phyloP scores from a whole-genome alignment of 106 monocot species.

The Dendrobium huoshanense region DNA sequence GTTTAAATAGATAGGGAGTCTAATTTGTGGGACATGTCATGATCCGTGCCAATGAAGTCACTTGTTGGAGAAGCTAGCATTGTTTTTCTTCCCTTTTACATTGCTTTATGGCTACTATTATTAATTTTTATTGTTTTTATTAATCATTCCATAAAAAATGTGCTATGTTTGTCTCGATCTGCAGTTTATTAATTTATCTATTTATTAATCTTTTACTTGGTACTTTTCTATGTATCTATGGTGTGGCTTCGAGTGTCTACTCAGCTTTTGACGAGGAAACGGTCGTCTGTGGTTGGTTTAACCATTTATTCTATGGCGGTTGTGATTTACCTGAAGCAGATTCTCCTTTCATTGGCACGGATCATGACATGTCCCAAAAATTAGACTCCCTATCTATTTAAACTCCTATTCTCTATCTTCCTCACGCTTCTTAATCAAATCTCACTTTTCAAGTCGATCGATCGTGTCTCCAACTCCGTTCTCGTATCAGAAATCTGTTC shows the following conservation, averaged over 20 bases:
- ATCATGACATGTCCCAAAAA: background rate
- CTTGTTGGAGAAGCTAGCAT: background rate
- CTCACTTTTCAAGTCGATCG: background rate
- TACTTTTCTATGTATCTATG: background rate
- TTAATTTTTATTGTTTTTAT: background rate
- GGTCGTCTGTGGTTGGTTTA: background rate
- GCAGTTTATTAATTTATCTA: too few relatives aligned
- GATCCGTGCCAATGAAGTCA: slow-evolving; percentile 8
- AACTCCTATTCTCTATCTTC: background rate
- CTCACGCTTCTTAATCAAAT: background rate
- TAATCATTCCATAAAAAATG: background rate
- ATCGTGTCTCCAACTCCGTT: background rate
- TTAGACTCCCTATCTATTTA: background rate
- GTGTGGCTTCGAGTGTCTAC: background rate
- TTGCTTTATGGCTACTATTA: slow-evolving; percentile 5
- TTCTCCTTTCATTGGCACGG: background rate
- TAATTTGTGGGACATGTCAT: background rate
- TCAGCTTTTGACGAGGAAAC: background rate
- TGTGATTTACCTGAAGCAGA: too few relatives aligned
- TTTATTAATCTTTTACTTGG: background rate
- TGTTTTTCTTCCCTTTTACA: background rate
- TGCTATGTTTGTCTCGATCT: too few relatives aligned
- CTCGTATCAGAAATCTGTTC: background rate
- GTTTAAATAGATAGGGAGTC: slow-evolving; percentile 1
- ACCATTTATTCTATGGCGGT: too few relatives aligned